Conservation (phyloP, 2,329 filamentous ascomycete species). For the Endothia cerciana region DNA sequence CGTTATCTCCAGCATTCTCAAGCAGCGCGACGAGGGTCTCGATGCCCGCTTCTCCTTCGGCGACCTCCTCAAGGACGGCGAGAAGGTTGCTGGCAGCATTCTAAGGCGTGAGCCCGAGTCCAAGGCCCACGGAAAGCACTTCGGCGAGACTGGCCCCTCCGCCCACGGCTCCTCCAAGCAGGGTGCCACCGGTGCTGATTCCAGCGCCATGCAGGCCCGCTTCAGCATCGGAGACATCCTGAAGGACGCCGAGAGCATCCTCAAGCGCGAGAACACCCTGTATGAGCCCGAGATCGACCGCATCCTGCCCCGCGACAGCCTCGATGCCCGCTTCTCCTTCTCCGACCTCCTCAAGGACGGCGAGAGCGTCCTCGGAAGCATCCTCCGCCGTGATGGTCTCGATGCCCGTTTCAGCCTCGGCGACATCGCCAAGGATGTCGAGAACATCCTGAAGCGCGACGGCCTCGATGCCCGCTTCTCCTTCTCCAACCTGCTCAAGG, state of each 20-base stretch:
- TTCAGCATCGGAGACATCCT: constrained; percentile 13
- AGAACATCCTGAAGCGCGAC: constrained; percentile 9
- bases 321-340: constrained; percentile 11
- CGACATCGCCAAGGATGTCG: constrained; percentile 11
- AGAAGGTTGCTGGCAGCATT: neutral
- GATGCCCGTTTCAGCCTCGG: constrained; percentile 11
- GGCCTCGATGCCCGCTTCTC: constrained; percentile 10
- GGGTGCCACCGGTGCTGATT: neutral
- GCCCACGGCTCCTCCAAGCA: neutral
- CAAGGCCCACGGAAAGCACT: neutral
- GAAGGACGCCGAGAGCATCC: constrained; percentile 12
- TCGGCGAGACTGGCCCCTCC: neutral
- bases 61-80: neutral
- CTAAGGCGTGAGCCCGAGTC: neutral
- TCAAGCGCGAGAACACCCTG: constrained; percentile 3
- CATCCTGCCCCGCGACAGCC: constrained; percentile 8
- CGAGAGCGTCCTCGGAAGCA: neutral
- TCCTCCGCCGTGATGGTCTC: neutral
- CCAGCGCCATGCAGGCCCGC: neutral
- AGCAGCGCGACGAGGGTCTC: neutral
- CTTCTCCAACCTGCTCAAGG: constrained; percentile 1
- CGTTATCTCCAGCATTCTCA: neutral
- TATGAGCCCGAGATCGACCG: constrained; percentile 6
- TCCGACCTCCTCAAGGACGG: constrained; percentile 3
- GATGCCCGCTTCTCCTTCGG: neutral